Conservation (phyloP, 441 rosid species). For the Geranium incanum region DNA sequence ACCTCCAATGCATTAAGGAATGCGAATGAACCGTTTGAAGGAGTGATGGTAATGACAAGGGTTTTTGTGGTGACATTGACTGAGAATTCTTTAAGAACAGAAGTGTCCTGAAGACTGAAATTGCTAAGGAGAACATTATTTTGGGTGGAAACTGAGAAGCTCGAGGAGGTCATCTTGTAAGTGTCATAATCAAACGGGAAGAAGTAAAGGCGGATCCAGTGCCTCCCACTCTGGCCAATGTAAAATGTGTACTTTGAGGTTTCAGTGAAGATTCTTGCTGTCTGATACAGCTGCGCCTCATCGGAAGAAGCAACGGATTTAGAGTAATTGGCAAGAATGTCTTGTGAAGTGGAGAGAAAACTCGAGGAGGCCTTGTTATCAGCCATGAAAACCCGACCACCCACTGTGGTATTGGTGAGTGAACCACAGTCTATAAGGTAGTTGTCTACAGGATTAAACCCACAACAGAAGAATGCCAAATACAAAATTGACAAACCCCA, state of each 20-base stretch:
- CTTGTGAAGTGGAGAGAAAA: conserved; percentile 5
- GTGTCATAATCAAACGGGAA: conserved; percentile 35
- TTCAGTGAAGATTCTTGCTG: conserved; percentile 49
- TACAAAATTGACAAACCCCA: conserved; percentile 30
- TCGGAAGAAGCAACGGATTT: conserved; percentile 24
- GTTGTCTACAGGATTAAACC: conserved; percentile 26
- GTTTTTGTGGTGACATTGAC: conserved; percentile 37
- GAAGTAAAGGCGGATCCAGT: conserved; percentile 68
- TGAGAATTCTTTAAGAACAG: conserved; percentile 49
- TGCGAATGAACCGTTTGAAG: conserved; percentile 42
- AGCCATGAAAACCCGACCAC: conserved; percentile 39
- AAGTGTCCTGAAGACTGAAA: conserved; percentile 24
- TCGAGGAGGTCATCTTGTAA: conserved; percentile 45
- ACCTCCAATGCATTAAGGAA: conserved; percentile 75
- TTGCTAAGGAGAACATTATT: conserved; percentile 52
- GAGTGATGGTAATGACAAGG: conserved; percentile 43
- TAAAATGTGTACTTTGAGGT: conserved; percentile 39
- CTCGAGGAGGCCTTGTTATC: conserved; percentile 27
- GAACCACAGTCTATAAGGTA: conserved; percentile 47
- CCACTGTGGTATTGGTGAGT: conserved; percentile 33
- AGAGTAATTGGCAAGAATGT: conserved; percentile 21
- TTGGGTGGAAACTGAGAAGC: conserved; percentile 65
- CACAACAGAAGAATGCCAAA: conserved; percentile 33
- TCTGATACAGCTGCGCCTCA: conserved; percentile 39
- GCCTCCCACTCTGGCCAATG: conserved; percentile 44